These are phyloP conservation scores for Plantago lanceolata DNA, from an alignment of 305 asterid species.

Conservation along the genomic window DNA sequence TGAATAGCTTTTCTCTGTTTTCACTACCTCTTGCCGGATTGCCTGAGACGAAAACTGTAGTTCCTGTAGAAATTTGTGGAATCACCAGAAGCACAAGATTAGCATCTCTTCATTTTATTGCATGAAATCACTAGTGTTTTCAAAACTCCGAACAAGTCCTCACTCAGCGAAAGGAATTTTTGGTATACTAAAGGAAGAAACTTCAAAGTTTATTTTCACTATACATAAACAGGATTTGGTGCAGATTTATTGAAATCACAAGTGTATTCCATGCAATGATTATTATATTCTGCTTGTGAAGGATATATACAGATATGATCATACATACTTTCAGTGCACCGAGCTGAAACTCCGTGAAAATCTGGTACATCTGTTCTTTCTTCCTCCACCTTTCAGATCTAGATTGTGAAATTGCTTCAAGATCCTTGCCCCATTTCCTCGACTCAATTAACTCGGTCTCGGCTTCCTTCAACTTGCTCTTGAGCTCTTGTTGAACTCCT, in stretches of 20 bases:
- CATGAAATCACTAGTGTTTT: too few relatives aligned
- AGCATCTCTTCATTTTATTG: too few relatives aligned
- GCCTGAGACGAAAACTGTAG: slow-evolving; percentile 66
- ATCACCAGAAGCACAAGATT: too few relatives aligned
- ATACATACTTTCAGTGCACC: slow-evolving; percentile 66
- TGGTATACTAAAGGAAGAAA: too few relatives aligned
- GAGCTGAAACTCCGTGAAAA: slow-evolving; percentile 66
- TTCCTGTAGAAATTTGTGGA: slow-evolving; percentile 44
- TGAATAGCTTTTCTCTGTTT: slow-evolving; percentile 53
- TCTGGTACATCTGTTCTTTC: slow-evolving; percentile 51
- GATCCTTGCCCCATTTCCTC: slow-evolving; percentile 44
- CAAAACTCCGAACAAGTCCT: too few relatives aligned
- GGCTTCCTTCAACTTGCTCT: slow-evolving; percentile 41
- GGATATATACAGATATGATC: slow-evolving; percentile 2
- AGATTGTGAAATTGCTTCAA: slow-evolving; percentile 43
- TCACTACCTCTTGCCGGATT: slow-evolving; percentile 62
- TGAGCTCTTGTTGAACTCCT: slow-evolving; percentile 37
- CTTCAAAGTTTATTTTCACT: too few relatives aligned
- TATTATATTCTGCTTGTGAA: too few relatives aligned
- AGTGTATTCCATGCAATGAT: too few relatives aligned
- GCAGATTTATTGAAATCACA: not conserved
- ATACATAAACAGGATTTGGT: too few relatives aligned
- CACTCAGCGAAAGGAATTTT: too few relatives aligned
- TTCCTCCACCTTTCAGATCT: slow-evolving; percentile 51
- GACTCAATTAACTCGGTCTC: slow-evolving; percentile 34